These are phyloP conservation scores for Aspergillus latus DNA, from an alignment of 2,329 filamentous ascomycete species.

Conservation along the genomic window DNA sequence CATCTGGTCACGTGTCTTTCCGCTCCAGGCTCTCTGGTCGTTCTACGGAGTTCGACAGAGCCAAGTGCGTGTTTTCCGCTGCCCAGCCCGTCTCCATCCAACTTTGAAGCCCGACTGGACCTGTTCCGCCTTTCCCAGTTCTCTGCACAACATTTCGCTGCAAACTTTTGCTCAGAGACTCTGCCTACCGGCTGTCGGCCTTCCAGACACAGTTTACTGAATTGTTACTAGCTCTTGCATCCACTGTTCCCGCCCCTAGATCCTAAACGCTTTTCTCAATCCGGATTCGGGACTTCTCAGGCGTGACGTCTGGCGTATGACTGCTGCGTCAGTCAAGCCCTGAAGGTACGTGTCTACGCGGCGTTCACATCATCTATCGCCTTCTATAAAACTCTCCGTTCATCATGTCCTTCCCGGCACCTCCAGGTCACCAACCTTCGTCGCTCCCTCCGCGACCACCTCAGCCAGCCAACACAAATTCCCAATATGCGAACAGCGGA, in stretches of 20 bases:
- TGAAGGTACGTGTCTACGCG: constrained; percentile 46
- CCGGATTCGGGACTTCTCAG: constrained; percentile 25
- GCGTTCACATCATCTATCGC: constrained; percentile 30
- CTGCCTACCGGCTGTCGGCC: no score
- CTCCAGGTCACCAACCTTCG: constrained; percentile 66
- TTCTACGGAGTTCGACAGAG: constrained; percentile 9
- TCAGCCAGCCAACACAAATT: constrained; percentile 50
- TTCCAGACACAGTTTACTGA: no score
- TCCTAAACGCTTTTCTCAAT: background rate
- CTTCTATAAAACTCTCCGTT: constrained; percentile 43
- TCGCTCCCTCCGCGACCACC: constrained; percentile 79
- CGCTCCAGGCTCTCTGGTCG: background rate
- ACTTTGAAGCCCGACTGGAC: background rate
- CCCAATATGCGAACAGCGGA: constrained; percentile 30
- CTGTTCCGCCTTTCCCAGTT: background rate
- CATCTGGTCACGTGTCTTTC: background rate
- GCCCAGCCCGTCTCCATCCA: background rate
- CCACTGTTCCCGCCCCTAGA: no score
- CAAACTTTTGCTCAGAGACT: background rate
- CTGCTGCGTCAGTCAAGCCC: constrained; percentile 36
- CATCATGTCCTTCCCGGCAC: constrained; percentile 80
- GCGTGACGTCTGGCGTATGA: constrained; percentile 38
- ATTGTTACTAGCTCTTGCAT: no score
- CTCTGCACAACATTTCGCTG: background rate
- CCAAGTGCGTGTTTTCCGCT: constrained; percentile 11